Conservation (phyloP, 495 filamentous ascomycete genomes). For the Xylaria flabelliformis region DNA sequence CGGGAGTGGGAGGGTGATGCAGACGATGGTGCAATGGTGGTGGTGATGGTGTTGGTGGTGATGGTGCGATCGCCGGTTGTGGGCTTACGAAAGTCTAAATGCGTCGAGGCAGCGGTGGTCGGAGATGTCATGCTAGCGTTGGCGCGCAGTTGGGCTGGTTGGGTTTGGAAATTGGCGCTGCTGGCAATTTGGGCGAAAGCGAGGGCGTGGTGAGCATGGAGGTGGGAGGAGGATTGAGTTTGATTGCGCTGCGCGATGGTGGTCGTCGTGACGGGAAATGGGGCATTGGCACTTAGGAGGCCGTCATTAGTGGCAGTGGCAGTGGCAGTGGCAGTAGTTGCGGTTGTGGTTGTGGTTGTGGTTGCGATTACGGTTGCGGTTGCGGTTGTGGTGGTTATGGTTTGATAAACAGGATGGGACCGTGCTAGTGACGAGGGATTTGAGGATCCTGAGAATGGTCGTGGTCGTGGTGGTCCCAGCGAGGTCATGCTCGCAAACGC, state of each 20-base stretch:
- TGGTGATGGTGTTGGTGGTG: conserved; percentile 1
- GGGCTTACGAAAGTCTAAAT: conserved; percentile 46
- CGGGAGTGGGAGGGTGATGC: conserved; percentile 37
- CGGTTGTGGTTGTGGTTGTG: too few species aligned
- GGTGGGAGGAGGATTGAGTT: not conserved
- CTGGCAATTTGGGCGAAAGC: conserved; percentile 21
- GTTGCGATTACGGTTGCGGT: not conserved
- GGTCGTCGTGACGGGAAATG: conserved; percentile 11
- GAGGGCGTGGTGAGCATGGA: not conserved
- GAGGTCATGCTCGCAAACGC: conserved; percentile 26
- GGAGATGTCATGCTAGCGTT: conserved; percentile 36
- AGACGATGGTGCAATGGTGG: conserved; percentile 1
- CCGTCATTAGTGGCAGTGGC: not conserved
- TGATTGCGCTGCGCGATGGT: not conserved
- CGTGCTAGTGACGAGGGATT: not conserved
- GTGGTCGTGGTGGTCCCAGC: conserved; percentile 15
- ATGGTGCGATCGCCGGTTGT: conserved; percentile 15
- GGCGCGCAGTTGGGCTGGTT: conserved; percentile 19
- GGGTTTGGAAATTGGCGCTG: conserved; percentile 23
- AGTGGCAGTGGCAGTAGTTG: too few species aligned
- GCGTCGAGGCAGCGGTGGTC: conserved; percentile 37
- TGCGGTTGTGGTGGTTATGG: not conserved
- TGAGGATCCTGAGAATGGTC: not conserved
- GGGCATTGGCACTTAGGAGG: not conserved
- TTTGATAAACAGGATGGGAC: conserved; percentile 2